These are phyloP conservation scores for Pilaira anomala DNA, from an alignment of 192 early-diverging fungal species.

Conservation along the genomic window DNA sequence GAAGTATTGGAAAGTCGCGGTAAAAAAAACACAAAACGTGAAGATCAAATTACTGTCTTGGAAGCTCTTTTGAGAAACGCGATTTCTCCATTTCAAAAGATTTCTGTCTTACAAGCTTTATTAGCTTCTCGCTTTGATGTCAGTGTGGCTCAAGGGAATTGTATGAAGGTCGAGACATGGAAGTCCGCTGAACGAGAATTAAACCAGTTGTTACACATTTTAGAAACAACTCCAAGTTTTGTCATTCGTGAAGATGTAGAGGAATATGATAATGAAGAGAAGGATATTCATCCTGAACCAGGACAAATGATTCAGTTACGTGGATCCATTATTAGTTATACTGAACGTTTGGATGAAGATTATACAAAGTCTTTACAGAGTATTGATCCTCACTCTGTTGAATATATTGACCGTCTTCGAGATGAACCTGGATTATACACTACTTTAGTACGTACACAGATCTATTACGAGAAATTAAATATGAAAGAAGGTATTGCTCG, in stretches of 20 bases:
- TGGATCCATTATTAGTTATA: constrained; percentile 80
- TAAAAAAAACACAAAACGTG: constrained; percentile 91
- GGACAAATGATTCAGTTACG: constrained; percentile 60
- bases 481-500: constrained; percentile 63
- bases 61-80: constrained; percentile 61
- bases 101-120: constrained; percentile 79
- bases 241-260: constrained; percentile 65
- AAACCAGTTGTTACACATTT: constrained; percentile 69
- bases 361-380: constrained; percentile 92
- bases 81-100: constrained; percentile 70
- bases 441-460: constrained; percentile 80
- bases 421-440: constrained; percentile 87
- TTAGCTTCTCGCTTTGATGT: constrained; percentile 89
- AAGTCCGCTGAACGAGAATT: constrained; percentile 65
- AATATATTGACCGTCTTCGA: constrained; percentile 90
- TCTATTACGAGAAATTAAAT: constrained; percentile 73
- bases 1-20: constrained; percentile 83
- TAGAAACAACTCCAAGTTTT: constrained; percentile 74
- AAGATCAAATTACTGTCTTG: constrained; percentile 66
- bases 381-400: constrained; percentile 94
- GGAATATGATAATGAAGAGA: constrained; percentile 60
- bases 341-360: constrained; percentile 96
- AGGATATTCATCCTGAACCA: constrained; percentile 50
- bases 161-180: constrained; percentile 85
- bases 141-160: constrained; percentile 57